Evolutionary conservation across 2,329 filamentous ascomycete species (phyloP).

Genomic region (Trichoderma brevicompactum): DNA sequence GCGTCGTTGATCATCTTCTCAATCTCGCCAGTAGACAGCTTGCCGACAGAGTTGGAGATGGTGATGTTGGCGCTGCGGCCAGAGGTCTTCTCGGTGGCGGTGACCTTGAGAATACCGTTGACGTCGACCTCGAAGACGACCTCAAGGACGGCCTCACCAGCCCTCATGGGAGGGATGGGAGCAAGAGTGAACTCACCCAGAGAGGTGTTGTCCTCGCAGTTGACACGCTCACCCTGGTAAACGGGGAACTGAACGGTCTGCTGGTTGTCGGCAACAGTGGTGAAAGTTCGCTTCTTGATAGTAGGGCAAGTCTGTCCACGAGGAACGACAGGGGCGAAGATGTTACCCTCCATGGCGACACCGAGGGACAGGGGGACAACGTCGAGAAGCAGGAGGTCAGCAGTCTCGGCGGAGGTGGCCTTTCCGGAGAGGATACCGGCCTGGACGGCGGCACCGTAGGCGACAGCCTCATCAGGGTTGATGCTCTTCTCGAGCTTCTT

Average conservation of each 20-base stretch:
- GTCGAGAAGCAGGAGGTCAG: constrained; percentile 93
- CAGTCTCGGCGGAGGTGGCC: constrained; percentile 92
- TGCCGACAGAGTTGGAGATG: constrained; percentile 99
- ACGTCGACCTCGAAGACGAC: constrained; percentile 99
- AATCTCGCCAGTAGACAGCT: constrained; percentile 92
- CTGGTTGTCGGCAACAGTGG: constrained; percentile 78
- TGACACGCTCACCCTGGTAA: constrained; percentile 94
- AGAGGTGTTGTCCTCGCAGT: constrained; percentile 98
- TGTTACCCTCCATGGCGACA: constrained; percentile 99
- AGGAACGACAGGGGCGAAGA: constrained; percentile 91
- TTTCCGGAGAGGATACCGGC: constrained; percentile 98
- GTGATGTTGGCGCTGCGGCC: constrained; percentile 99
- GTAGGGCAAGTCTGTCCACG: constrained; percentile 77
- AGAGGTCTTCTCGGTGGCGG: constrained; percentile 97
- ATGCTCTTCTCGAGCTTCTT: constrained; percentile 99
- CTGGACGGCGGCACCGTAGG: constrained; percentile 98
- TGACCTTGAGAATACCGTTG: constrained; percentile 99
- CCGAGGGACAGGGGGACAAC: constrained; percentile 95
- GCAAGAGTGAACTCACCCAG: constrained; percentile 96
- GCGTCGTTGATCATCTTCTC: constrained; percentile 98
- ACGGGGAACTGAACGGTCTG: constrained; percentile 78
- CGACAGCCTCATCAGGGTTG: constrained; percentile 99
- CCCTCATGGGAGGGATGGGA: constrained; percentile 84
- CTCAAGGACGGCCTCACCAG: constrained; percentile 95
- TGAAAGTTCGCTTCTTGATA: constrained; percentile 87